A percentile compares a stretch with the other conserved stretches of the same genome.
These are phyloP conservation scores for Aspergillus udagawae DNA, from an alignment of 2,329 filamentous ascomycete species.

Conservation along the genomic window DNA sequence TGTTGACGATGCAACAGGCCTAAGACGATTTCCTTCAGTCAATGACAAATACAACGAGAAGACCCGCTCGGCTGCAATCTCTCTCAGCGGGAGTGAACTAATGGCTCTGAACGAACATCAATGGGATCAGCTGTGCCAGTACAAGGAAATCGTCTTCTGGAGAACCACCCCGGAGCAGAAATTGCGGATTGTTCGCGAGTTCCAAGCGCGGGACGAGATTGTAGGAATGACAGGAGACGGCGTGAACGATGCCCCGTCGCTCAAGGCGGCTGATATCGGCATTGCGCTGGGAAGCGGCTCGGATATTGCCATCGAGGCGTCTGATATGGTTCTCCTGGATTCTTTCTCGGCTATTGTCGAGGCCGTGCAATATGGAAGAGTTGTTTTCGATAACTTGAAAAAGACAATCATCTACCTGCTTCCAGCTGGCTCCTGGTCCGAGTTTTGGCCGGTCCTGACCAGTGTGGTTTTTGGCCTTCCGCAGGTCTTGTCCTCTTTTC, in stretches of 20 bases:
- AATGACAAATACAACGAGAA: slow-evolving; percentile 7
- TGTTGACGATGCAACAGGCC: slow-evolving; percentile 53
- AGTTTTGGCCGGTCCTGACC: slow-evolving; percentile 72
- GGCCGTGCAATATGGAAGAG: slow-evolving; percentile 67
- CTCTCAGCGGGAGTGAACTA: slow-evolving; percentile 64
- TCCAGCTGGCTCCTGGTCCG: slow-evolving; percentile 68
- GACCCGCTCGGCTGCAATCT: slow-evolving; percentile 46
- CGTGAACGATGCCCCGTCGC: slow-evolving; percentile 50
- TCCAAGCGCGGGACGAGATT: slow-evolving; percentile 58
- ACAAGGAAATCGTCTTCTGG: slow-evolving; percentile 72
- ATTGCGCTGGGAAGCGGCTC: slow-evolving; percentile 57
- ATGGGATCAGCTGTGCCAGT: slow-evolving; percentile 63
- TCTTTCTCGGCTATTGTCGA: slow-evolving; percentile 68
- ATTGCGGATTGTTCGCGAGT: slow-evolving; percentile 71
- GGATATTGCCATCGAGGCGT: slow-evolving; percentile 60
- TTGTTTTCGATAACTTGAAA: slow-evolving; percentile 73
- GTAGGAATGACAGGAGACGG: slow-evolving; percentile 52
- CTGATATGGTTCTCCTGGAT: slow-evolving; percentile 62
- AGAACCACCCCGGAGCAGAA: slow-evolving; percentile 76
- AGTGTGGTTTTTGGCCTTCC: slow-evolving; percentile 69
- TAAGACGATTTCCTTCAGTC: slow-evolving; percentile 35
- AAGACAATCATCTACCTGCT: slow-evolving; percentile 73
- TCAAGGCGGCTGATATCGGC: slow-evolving; percentile 57
- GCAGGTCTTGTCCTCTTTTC: slow-evolving; percentile 67
- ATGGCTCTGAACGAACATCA: slow-evolving; percentile 62